Evolutionary conservation across 305 asterid genomes (phyloP), one percentile per base, ranked within the genome.

Genomic region (Solanum aculeatissimum): DNA sequence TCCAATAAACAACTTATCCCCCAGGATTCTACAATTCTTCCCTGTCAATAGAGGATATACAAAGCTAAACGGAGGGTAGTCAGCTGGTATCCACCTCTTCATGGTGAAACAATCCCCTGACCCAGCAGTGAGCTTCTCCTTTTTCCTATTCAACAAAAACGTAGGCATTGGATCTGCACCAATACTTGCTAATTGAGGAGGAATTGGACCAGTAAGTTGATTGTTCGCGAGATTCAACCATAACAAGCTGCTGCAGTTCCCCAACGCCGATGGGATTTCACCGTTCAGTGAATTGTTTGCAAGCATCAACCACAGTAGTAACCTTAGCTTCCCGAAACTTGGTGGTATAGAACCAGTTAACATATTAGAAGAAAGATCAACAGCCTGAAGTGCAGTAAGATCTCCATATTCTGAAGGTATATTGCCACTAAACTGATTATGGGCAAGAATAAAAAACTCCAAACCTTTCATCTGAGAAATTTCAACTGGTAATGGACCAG

Each of bases 81-180:
- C 93, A 10, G 95, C 97, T 29, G 98, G 94, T 82, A 93, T 89
- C 98, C 98, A 94, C 85, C 98, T 91, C 94, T 3, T 89, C 97
- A 94, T 90, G 9, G 94, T 79, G 81, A 88, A 87, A 51, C 98
- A 94, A 57, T 93, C 97, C 47, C 97, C 96, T 0, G 97, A 91
- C 58, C 95, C 91, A 0, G 93, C 91, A 13, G 89, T 89, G 81
- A 89, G 72, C 77, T 77, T 70, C 13, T 86, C 87, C 32, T 75
- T 75, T 68, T 47, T 27, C 86, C 93, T 74, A 43, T 94, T 94
- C 15, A 45, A 53, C 88, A 91, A 80, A 84, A 94, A 94, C 55
- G 96, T 93, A 10, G 90, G 88, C 2, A 83, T 82, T 2, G 80
- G 88, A 11, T 93, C 81, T 13, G 71, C 55, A 15, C 98, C 97